Percentiles rank a stretch among this genome's conserved stretches.
phyloP scores from a whole-genome alignment of 371 early-diverging fungal species.

The Rhizopus microsporus region DNA sequence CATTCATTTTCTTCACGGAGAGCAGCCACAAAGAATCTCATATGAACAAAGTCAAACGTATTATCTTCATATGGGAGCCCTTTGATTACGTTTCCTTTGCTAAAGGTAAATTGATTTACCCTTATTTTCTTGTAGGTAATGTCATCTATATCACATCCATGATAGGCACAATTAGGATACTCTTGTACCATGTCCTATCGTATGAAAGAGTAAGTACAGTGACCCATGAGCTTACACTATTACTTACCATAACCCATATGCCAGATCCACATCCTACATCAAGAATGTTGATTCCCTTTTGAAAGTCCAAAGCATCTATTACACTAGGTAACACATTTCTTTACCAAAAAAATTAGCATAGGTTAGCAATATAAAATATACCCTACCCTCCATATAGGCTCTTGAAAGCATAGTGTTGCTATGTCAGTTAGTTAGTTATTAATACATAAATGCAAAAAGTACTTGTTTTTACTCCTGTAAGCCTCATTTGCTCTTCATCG shows the following conservation, averaged over 20 bases:
- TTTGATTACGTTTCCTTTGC: constrained; percentile 16
- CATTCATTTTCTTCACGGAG: constrained; percentile 20
- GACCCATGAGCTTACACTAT: background rate
- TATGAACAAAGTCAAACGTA: constrained; percentile 23
- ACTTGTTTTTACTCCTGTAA: background rate
- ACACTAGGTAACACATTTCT: constrained; percentile 14
- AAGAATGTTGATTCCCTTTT: constrained; percentile 9
- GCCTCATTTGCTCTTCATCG: background rate
- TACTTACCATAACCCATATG: constrained; percentile 19
- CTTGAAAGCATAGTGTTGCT: constrained; percentile 26
- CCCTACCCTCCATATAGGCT: constrained; percentile 17
- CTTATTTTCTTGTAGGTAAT: constrained; percentile 8
- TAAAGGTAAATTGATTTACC: constrained; percentile 10
- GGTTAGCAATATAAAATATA: background rate
- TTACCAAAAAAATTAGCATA: background rate
- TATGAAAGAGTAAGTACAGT: background rate
- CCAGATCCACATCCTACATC: constrained; percentile 28
- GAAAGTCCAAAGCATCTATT: constrained; percentile 3
- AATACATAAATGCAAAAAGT: background rate
- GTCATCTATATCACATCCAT: constrained; percentile 23
- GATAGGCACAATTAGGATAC: constrained; percentile 16
- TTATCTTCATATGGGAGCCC: constrained; percentile 20
- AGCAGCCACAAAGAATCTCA: constrained; percentile 17
- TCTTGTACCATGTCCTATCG: constrained; percentile 20
- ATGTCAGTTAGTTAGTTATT: background rate